phyloP scores from a whole-genome alignment of 768 basidiomycete genomes.

The Mycena capillaripes region DNA sequence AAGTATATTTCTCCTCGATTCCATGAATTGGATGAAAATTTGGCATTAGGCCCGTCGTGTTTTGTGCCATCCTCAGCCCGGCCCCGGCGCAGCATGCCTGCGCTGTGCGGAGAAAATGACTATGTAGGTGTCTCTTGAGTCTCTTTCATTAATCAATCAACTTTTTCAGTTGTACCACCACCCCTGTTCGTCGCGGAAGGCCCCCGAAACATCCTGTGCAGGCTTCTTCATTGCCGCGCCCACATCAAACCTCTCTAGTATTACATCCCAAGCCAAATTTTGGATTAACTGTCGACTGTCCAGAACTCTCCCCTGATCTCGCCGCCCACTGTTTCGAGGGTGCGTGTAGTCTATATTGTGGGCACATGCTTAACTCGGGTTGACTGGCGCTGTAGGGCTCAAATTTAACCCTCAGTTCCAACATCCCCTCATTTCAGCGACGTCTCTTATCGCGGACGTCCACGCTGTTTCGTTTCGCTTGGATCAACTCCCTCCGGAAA shows the following conservation, averaged over 20 bases:
- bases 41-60: conserved; percentile 13
- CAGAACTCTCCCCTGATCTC: conserved; percentile 16
- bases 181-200: not conserved
- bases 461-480: conserved; percentile 1
- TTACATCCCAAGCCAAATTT: not conserved
- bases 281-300: not conserved
- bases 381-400: not conserved
- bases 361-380: too few relatives aligned
- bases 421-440: conserved; percentile 9
- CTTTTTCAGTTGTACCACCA: not conserved
- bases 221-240: not conserved
- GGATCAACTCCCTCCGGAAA: conserved; percentile 15
- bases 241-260: not conserved
- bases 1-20: not conserved
- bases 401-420: not conserved
- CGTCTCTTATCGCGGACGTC: not conserved
- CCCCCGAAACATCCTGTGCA: not conserved
- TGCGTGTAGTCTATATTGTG: not conserved
- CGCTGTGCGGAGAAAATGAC: conserved; percentile 2
- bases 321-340: conserved; percentile 27
- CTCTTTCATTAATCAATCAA: not conserved
- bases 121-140: not conserved
- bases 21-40: not conserved
- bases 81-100: not conserved
- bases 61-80: conserved; percentile 14